Conservation (phyloP, 2,329 filamentous ascomycete genomes). For the Aureobasidium melanogenum region DNA sequence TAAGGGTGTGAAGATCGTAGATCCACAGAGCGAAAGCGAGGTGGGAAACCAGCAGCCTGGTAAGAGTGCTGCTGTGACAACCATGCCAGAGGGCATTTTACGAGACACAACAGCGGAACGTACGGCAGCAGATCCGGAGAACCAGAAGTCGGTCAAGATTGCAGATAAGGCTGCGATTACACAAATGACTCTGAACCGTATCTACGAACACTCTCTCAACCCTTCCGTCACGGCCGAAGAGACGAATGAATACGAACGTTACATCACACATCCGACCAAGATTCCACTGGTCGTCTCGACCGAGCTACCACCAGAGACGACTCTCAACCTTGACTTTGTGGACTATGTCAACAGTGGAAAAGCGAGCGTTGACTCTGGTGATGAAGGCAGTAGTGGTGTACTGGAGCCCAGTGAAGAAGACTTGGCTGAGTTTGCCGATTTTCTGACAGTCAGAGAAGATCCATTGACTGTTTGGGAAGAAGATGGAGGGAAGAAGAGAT, state of each 20-base stretch:
- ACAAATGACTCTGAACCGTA: slow-evolving; percentile 81
- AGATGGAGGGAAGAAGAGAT: slow-evolving; percentile 83
- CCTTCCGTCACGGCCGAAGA: slow-evolving; percentile 71
- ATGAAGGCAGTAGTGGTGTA: slow-evolving; percentile 43
- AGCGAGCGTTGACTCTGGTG: slow-evolving; percentile 12
- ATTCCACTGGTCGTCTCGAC: slow-evolving; percentile 73
- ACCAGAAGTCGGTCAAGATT: slow-evolving; percentile 22
- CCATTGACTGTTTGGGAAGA: slow-evolving; percentile 81
- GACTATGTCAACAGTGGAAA: slow-evolving; percentile 69
- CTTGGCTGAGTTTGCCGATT: slow-evolving; percentile 52
- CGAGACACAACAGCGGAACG: slow-evolving; percentile 9
- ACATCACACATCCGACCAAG: slow-evolving; percentile 81
- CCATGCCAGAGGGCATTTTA: slow-evolving; percentile 6
- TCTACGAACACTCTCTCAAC: slow-evolving; percentile 77
- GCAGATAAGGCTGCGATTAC: slow-evolving; percentile 69
- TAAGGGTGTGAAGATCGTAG: slow-evolving; percentile 63
- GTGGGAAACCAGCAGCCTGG: not conserved
- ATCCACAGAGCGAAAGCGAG: slow-evolving; percentile 41
- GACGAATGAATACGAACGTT: slow-evolving; percentile 77
- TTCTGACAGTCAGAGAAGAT: slow-evolving; percentile 61
- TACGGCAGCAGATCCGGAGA: not conserved
- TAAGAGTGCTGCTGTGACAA: not conserved
- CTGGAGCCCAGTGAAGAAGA: slow-evolving; percentile 29
- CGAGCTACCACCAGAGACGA: slow-evolving; percentile 47
- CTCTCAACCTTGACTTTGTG: slow-evolving; percentile 57